Conservation (phyloP, 345 rosid genomes). For the Brassica carinata region DNA sequence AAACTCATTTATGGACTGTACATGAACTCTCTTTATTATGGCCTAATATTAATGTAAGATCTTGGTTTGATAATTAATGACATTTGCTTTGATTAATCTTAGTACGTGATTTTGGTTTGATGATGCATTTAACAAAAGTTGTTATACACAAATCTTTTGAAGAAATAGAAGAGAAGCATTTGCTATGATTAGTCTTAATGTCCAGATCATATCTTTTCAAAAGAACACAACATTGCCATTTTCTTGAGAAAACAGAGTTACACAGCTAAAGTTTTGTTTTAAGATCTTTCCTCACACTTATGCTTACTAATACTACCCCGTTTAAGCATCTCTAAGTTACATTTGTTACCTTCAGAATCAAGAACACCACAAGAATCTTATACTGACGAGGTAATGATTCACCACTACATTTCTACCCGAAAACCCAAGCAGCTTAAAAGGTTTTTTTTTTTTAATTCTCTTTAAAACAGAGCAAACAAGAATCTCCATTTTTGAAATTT, state of each 20-base stretch:
- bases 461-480: slow-evolving; percentile 4
- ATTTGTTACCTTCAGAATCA: slow-evolving; percentile 29
- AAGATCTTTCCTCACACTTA: slow-evolving; percentile 23
- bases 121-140: neutral
- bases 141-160: neutral
- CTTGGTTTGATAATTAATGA: neutral
- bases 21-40: neutral
- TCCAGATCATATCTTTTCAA: slow-evolving; percentile 15
- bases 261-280: slow-evolving; percentile 14
- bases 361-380: slow-evolving; percentile 29
- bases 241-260: slow-evolving; percentile 24
- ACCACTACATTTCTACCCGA: slow-evolving; percentile 35
- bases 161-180: neutral
- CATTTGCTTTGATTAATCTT: neutral
- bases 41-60: neutral
- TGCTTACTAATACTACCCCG: neutral
- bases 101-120: neutral
- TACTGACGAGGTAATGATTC: slow-evolving; percentile 26
- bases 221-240: neutral
- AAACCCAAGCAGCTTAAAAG: slow-evolving; percentile 45
- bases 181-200: neutral
- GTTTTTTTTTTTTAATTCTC: too few species aligned
- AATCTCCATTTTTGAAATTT: slow-evolving; percentile 18
- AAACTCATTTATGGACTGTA: neutral
- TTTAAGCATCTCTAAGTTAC: slow-evolving; percentile 31